Percentiles rank a stretch among this genome's conserved stretches.
phyloP scores from a whole-genome alignment of 345 rosid genomes.

The Nasturtium officinale region DNA sequence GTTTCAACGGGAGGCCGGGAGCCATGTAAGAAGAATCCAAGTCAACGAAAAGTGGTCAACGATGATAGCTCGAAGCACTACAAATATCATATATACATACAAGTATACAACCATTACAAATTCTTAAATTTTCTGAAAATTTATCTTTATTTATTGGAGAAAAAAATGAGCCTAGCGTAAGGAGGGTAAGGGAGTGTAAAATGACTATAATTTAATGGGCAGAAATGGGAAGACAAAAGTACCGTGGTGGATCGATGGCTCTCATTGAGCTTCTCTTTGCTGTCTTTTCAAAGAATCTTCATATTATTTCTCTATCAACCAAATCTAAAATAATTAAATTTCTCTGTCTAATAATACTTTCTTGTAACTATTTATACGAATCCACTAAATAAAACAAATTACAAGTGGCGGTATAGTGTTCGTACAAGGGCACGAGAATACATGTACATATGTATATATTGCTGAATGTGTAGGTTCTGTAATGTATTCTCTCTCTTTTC shows the following conservation, averaged over 20 bases:
- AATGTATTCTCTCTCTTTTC: neutral
- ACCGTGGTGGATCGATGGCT: conserved; percentile 37
- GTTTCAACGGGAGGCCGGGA: neutral
- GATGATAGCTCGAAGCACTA: neutral
- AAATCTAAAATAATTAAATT: neutral
- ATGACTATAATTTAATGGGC: neutral
- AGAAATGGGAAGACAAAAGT: neutral
- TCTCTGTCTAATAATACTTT: conserved; percentile 2
- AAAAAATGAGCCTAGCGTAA: neutral
- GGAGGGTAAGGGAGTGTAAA: conserved; percentile 4
- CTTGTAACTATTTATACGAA: conserved; percentile 17
- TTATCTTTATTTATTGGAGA: neutral
- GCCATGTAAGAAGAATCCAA: conserved; percentile 10
- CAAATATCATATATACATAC: neutral
- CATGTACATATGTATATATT: neutral
- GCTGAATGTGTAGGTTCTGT: conserved; percentile 5
- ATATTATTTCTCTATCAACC: conserved; percentile 7
- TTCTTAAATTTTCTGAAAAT: neutral
- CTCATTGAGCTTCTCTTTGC: conserved; percentile 16
- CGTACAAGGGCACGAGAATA: neutral
- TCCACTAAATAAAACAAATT: conserved; percentile 9
- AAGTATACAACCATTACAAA: neutral
- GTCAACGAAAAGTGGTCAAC: conserved; percentile 8
- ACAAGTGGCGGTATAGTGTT: conserved; percentile 26
- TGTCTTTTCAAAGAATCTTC: conserved; percentile 32